Conservation (phyloP, 768 basidiomycete genomes). For the Brasilioporus rufonigricans region DNA sequence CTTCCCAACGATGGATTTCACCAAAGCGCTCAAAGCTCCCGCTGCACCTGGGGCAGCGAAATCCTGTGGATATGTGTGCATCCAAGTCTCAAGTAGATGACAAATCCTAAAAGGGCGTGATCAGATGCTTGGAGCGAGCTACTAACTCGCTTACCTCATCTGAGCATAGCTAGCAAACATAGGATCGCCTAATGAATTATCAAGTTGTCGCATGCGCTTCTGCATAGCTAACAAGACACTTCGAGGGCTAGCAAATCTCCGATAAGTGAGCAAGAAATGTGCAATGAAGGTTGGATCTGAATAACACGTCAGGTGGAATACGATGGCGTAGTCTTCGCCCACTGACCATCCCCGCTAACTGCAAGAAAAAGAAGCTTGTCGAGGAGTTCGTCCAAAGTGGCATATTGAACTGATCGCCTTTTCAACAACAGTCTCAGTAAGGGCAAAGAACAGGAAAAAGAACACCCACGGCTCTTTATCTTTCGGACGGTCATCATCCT, state of each 20-base stretch:
- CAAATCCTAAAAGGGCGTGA: constrained; percentile 57
- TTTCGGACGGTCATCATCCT: constrained; percentile 30
- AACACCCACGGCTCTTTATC: constrained; percentile 54
- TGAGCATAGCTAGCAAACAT: constrained; percentile 88
- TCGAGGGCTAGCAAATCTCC: constrained; percentile 77
- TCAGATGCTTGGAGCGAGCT: constrained; percentile 5
- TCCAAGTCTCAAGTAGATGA: constrained; percentile 75
- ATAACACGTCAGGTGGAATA: constrained; percentile 11
- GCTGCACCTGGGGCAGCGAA: constrained; percentile 75
- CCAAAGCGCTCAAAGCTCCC: constrained; percentile 69
- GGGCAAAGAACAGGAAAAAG: neutral
- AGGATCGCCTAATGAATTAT: constrained; percentile 69
- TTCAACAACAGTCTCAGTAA: constrained; percentile 12
- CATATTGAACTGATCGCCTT: constrained; percentile 65
- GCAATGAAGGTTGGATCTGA: constrained; percentile 74
- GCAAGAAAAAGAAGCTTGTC: constrained; percentile 81
- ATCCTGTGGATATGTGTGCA: constrained; percentile 70
- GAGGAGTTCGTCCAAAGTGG: constrained; percentile 73
- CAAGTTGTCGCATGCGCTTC: constrained; percentile 77
- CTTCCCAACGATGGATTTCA: constrained; percentile 77
- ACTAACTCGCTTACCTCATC: constrained; percentile 57
- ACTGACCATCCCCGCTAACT: constrained; percentile 79
- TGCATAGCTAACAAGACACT: constrained; percentile 84
- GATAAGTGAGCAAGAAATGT: constrained; percentile 82
- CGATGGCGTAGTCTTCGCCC: constrained; percentile 1